Base-by-base conservation (phyloP, 768 basidiomycete species). In the Lactifluus piperatus region DNA sequence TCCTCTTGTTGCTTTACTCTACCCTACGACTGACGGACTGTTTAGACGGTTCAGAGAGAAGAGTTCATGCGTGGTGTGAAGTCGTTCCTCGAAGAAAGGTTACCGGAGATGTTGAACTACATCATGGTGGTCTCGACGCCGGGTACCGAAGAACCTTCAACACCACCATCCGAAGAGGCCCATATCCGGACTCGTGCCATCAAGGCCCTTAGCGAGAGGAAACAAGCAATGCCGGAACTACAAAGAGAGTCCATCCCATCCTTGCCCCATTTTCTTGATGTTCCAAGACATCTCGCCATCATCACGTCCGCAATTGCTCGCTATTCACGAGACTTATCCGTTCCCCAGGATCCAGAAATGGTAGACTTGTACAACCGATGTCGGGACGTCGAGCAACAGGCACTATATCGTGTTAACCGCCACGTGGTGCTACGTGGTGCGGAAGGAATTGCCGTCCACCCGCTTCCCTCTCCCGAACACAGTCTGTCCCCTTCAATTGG, bases 41-140 rank as follows among this genome's bases (percentile, higher is more conserved):
- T 58, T 10, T 55, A 88, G 86, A 78, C 70, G 44, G 75, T 79
- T 13, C 83, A 86, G 66, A 90, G 86, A 70, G 90, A 93, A 71
- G 80, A 85, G n/a, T 86, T 83, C 66, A 91, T 91, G 88, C 77
- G 80, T 34, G 83, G 85, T 4, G 77, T 92, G 60, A 85, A 85
- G 71, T 79, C 81, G 58, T 93, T 92, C 69, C 72, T 92, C 9
- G 74, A 76, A 43, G 80, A 81, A 37, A 86, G 80, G 65, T 64
- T 79, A 27, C 75, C 79, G 2, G 80, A 79, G 20, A 94, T 94
- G 87, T 74, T 86, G 54, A 88, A 93, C 62, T 94, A 93, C 65
- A 81, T 90, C 63, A 65, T 76, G 32, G 77, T 81, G 29, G 82
- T 91, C n/a, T 90, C 88, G 8, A 83, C 84, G 0, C 80, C 81